A percentile compares a stretch with the other conserved stretches of the same genome.
These are phyloP conservation scores for Crithidia expoeki DNA, from an alignment of 208 protist species.

Conservation along the genomic window DNA sequence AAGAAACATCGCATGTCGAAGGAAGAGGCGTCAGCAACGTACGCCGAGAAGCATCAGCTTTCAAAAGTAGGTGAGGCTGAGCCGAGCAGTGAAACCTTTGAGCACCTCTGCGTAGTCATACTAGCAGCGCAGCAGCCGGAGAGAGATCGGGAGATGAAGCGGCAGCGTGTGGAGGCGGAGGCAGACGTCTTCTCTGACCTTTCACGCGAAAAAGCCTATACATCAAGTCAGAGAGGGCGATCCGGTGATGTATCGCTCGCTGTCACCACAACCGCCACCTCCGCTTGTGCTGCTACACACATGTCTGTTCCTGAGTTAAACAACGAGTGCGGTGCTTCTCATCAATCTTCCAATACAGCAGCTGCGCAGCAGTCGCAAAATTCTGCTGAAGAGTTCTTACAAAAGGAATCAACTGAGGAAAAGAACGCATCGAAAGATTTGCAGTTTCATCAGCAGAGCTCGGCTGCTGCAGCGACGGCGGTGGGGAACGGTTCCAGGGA, in stretches of 20 bases:
- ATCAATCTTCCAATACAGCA: neutral
- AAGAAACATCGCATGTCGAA: slow-evolving; percentile 48
- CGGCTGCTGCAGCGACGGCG: neutral
- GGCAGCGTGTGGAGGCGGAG: slow-evolving; percentile 28
- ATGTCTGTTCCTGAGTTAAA: neutral
- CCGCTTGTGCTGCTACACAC: no score
- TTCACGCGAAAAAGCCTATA: slow-evolving; percentile 19
- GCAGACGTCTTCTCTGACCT: slow-evolving; percentile 33
- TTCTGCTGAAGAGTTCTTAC: neutral
- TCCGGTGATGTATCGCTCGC: neutral
- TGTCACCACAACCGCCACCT: neutral
- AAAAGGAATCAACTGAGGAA: neutral
- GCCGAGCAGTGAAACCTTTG: neutral
- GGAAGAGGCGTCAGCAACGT: slow-evolving; percentile 14
- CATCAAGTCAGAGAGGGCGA: neutral
- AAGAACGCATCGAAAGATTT: neutral
- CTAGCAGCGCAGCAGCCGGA: slow-evolving; percentile 15
- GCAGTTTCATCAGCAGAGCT: neutral
- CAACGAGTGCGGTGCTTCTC: neutral
- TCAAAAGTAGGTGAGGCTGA: neutral
- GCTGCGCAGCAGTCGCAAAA: neutral
- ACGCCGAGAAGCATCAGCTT: neutral
- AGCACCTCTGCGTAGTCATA: slow-evolving; percentile 26
- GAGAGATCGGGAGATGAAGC: slow-evolving; percentile 14
- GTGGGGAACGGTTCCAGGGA: neutral